Base-by-base conservation (phyloP, 305 asterid species). In the Plantago coronopus region DNA sequence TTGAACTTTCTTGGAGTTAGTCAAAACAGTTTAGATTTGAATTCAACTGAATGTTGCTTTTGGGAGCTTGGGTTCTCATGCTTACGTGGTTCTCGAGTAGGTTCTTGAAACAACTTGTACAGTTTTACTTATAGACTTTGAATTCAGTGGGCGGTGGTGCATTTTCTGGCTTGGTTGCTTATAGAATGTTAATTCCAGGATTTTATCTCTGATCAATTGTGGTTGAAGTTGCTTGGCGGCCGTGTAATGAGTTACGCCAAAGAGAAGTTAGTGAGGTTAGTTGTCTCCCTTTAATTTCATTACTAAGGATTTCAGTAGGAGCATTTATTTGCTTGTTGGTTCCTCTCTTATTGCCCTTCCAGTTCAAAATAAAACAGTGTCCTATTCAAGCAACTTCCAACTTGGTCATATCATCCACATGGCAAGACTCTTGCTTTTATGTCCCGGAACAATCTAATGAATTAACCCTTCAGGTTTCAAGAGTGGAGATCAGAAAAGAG, bases 221-320 rank as follows among this genome's bases (percentile, higher is more conserved):
- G 16, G 16, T 57, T 34, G 47, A 20, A 20, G 8, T 20, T 46
- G 20, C 21, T n/a, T 63, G 62, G 40, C n/a, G n/a, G n/a, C n/a
- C n/a, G n/a, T n/a, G 58, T 68, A 47, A 80, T 80, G 86, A 65
- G 48, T 57, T 59, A 55, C 57, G 63, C 17, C 61, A 72, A 65
- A 15, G 76, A 74, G 63, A 74, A 74, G 69, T 72, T 72, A 54
- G 86, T 77, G 64, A 77, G 86, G 86, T 80, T 60, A 62, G 86
- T 72, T 74, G 40, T 34, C 12, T 34, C 40, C 37, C 29, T 38
- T 13, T 3, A 22, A 42, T 46, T 61, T 71, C 68, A 56, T 68
- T 48, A 25, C 17, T 13, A 51, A 14, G 27, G 40, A 34, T 34
- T 34, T 34, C 12, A 7, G 40, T 34, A 8, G 9, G 4, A 31